Base-by-base conservation (phyloP, 495 filamentous ascomycete genomes). In the Hypoxylon cercidicola region DNA sequence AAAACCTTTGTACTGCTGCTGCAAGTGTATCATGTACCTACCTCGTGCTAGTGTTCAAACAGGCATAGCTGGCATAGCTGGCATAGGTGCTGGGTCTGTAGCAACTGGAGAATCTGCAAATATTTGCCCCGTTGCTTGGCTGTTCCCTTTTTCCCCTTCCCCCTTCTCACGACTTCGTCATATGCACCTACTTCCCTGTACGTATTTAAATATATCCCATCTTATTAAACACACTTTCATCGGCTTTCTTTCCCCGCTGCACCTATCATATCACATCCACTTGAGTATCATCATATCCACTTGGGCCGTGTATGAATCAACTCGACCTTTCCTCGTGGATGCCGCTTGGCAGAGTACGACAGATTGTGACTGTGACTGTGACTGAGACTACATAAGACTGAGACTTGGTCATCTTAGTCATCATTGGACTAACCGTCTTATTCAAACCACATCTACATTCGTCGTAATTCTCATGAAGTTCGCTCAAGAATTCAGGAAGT, bases 401-500 rank as follows among this genome's bases (percentile, higher is more conserved):
- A 21, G 3, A 19, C 44, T 39, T 11, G 35, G 25, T 41, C 21
- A 20, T 11, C 25, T 23, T 45, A 13, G 18, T 54, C 5, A 16
- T 10, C 15, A 12, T 34, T 61, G 4, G 8, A 9, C 35, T n/a
- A 30, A 15, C 37, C 3, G 4, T 45, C 34, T 13, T 30, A 32
- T 21, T 30, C 9, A 20, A 32, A 12, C 25, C 6, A 8, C 21
- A 20, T 44, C 55, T 28, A 28, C 15, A 37, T 39, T 23, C 16
- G 5, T 46, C 19, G 11, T 16, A 37, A 37, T 48, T 58, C 39
- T 68, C 46, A 92, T 92, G 89, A 92, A 92, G 78, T 92, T 91
- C 75, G 88, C 83, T n/a, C 88, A 87, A 62, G 80, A 84, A 39
- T 91, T 88, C 70, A 78, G 84, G 57, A 80, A 86, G 64, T 79